Conservation (phyloP, 1,284 basidiomycete genomes). For the Microbotryum lychnidis-dioicae region DNA sequence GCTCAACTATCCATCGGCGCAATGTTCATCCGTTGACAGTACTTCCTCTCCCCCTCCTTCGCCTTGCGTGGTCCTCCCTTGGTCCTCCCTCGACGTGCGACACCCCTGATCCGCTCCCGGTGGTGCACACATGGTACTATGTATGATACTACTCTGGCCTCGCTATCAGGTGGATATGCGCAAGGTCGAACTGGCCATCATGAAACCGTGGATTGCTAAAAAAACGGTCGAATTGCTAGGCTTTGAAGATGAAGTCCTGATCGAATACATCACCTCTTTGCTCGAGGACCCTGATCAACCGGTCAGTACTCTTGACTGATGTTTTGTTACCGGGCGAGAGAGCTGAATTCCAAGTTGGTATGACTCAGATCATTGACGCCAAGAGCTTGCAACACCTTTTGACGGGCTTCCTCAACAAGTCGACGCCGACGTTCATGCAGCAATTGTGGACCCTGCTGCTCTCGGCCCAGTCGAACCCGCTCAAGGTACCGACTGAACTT, state of each 20-base stretch:
- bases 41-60: conserved; percentile 1
- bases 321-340: neutral
- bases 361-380: conserved; percentile 71
- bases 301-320: conserved; percentile 46
- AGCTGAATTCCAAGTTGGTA: neutral
- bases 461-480: conserved; percentile 78
- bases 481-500: conserved; percentile 85
- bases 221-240: conserved; percentile 82
- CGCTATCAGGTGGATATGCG: conserved; percentile 72
- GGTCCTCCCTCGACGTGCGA: no score
- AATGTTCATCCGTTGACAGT: neutral
- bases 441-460: conserved; percentile 82
- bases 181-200: conserved; percentile 82
- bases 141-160: conserved; percentile 4
- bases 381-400: conserved; percentile 91
- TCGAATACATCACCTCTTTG: conserved; percentile 89
- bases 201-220: conserved; percentile 88
- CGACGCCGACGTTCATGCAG: conserved; percentile 76
- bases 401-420: conserved; percentile 70
- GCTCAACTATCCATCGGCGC: neutral
- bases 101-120: conserved; percentile 8
- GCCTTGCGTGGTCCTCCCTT: neutral
- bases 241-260: conserved; percentile 92
- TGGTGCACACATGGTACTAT: neutral
- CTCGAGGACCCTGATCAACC: conserved; percentile 75